Percentiles rank a stretch among this genome's conserved stretches.
These are phyloP conservation scores for Dactylella cylindrospora DNA, from an alignment of 2,329 filamentous ascomycete genomes.

Conservation along the genomic window DNA sequence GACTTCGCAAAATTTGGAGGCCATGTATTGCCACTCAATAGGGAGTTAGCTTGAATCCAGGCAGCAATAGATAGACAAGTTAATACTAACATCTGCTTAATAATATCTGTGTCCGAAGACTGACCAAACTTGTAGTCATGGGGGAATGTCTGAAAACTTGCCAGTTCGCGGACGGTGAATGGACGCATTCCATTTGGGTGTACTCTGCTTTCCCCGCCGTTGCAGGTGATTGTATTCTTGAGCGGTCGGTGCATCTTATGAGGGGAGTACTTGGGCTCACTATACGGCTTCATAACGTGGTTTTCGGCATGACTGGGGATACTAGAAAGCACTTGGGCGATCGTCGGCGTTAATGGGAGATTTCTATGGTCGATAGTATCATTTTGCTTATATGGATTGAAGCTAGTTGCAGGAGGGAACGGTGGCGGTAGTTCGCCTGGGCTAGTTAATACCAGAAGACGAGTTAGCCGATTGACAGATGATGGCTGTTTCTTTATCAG, in stretches of 20 bases:
- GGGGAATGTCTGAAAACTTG: slow-evolving; percentile 71
- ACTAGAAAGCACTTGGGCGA: slow-evolving; percentile 53
- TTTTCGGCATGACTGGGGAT: slow-evolving; percentile 52
- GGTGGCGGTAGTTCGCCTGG: slow-evolving; percentile 70
- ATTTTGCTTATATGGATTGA: slow-evolving; percentile 49
- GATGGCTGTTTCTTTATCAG: too few species aligned
- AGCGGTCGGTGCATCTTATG: slow-evolving; percentile 42
- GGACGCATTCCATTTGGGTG: slow-evolving; percentile 66
- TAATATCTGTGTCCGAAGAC: background rate
- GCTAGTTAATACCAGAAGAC: slow-evolving; percentile 54
- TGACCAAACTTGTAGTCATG: slow-evolving; percentile 60
- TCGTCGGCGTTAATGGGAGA: slow-evolving; percentile 52
- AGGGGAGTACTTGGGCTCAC: slow-evolving; percentile 24
- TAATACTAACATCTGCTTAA: slow-evolving; percentile 26
- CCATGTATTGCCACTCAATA: slow-evolving; percentile 37
- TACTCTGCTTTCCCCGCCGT: slow-evolving; percentile 62
- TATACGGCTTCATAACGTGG: slow-evolving; percentile 53
- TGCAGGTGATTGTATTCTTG: slow-evolving; percentile 63
- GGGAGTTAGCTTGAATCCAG: background rate
- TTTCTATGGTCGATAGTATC: slow-evolving; percentile 47
- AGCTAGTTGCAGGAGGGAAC: slow-evolving; percentile 66
- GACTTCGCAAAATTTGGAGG: slow-evolving; percentile 30
- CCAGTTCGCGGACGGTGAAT: slow-evolving; percentile 69
- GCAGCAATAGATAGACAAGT: background rate
- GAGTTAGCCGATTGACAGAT: too few species aligned